Evolutionary conservation across 2,329 filamentous ascomycete species (phyloP).

Genomic region (Immersiporthe knoxdaviesiana): DNA sequence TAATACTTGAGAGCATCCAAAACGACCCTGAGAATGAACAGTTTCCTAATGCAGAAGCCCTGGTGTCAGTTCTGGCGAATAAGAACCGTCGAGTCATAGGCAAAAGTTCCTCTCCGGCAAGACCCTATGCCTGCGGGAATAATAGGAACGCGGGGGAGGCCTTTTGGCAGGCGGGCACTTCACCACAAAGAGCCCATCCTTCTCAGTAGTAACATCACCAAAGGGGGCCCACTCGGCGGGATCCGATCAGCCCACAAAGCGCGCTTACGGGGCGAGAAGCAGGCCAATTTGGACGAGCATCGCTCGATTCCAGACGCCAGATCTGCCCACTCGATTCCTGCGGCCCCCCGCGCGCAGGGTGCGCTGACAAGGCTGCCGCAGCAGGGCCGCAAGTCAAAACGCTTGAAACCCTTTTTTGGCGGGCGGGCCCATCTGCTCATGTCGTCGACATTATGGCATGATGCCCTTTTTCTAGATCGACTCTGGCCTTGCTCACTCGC

Average conservation of each 20-base stretch:
- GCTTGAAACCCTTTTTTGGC: conserved; percentile 1
- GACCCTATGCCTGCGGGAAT: background rate
- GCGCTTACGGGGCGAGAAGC: conserved; percentile 19
- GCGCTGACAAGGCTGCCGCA: conserved; percentile 14
- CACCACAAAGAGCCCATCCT: background rate
- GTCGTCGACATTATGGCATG: conserved; percentile 20
- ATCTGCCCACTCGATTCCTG: conserved; percentile 28
- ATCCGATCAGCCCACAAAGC: conserved; percentile 30
- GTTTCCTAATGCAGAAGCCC: background rate
- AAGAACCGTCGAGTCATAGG: background rate
- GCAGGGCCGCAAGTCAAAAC: too few relatives aligned
- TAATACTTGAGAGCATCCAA: background rate
- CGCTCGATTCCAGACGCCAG: conserved; percentile 19
- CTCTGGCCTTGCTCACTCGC: conserved; percentile 9
- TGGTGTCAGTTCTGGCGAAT: background rate
- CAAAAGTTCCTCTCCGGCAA: background rate
- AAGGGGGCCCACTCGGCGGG: conserved; percentile 23
- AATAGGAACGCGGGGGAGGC: background rate
- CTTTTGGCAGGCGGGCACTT: background rate
- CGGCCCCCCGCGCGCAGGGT: conserved; percentile 8
- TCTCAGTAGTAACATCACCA: background rate
- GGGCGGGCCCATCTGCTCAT: conserved; percentile 21
- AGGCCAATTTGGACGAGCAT: conserved; percentile 17
- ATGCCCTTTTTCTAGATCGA: conserved; percentile 13
- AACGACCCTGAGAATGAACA: background rate